Percentiles rank a stretch among this genome's conserved stretches.
Evolutionary conservation across 192 early-diverging fungal species (phyloP).

Genomic region (Phlyctochytrium planicorne): DNA sequence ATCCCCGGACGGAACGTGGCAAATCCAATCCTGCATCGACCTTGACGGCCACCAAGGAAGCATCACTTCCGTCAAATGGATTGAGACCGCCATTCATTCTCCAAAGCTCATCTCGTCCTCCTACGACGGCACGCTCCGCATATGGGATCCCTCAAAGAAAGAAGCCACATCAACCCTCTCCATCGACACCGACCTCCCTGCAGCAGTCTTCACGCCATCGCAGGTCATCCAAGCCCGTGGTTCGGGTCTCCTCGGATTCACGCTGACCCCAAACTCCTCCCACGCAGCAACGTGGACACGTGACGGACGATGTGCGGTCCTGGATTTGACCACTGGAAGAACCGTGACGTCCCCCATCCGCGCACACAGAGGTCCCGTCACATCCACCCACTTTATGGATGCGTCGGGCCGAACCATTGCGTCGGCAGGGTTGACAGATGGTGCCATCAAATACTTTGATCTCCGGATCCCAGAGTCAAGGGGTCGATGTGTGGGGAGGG

Average conservation of each 20-base stretch:
- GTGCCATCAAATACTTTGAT: constrained; percentile 22
- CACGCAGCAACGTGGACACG: not conserved
- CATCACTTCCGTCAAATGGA: no score
- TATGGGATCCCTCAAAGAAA: not conserved
- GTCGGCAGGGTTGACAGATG: constrained; percentile 19
- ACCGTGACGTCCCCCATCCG: constrained; percentile 2
- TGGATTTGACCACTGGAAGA: not conserved
- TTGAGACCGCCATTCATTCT: no score
- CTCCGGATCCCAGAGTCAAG: constrained; percentile 8
- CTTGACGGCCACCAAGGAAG: no score
- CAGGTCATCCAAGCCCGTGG: not conserved
- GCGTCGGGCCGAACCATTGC: constrained; percentile 11
- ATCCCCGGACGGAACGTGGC: no score
- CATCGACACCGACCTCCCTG: not conserved
- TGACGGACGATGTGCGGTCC: not conserved
- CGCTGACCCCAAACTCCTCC: not conserved
- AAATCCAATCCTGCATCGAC: no score
- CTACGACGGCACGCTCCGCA: not conserved
- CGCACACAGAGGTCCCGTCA: constrained; percentile 23
- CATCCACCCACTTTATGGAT: constrained; percentile 6
- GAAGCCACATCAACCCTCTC: not conserved
- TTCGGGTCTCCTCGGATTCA: not conserved
- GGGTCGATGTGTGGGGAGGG: constrained; percentile 18
- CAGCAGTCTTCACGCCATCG: not conserved
- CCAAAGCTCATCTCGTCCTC: no score